Evolutionary conservation across 23 red algal species (phyloP).

Genomic region (Agarophyton chilense): DNA sequence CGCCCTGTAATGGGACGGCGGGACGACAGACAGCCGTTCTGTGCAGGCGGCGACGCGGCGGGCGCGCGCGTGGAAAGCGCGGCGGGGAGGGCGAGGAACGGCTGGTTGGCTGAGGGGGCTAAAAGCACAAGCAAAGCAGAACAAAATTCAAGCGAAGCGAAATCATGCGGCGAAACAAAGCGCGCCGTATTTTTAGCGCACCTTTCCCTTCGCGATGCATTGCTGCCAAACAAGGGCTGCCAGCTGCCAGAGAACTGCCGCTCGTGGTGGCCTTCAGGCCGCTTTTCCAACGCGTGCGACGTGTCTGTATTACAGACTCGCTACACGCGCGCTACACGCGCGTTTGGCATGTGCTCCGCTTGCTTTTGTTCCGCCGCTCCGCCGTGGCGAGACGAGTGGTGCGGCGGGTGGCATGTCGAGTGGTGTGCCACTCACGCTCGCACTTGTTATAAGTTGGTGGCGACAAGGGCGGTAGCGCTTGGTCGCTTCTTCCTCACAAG

Average conservation of each 20-base stretch:
- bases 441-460: too few species aligned
- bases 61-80: neutral
- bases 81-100: neutral
- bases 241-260: too few species aligned
- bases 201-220: neutral
- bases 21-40: neutral
- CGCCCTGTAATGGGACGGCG: neutral
- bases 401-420: too few species aligned
- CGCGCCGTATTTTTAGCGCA: too few species aligned
- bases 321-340: neutral
- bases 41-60: neutral
- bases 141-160: too few species aligned
- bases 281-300: constrained; percentile 12
- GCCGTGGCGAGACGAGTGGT: neutral
- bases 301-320: neutral
- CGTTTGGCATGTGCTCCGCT: neutral
- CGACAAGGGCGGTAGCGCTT: too few species aligned
- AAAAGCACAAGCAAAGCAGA: too few species aligned
- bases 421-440: too few species aligned
- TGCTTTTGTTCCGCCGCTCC: neutral
- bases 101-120: neutral
- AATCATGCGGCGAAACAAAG: too few species aligned
- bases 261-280: too few species aligned
- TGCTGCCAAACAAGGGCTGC: neutral
- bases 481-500: too few species aligned